Base-by-base conservation (phyloP, 129 eudicot species). In the Lactuca sativa region DNA sequence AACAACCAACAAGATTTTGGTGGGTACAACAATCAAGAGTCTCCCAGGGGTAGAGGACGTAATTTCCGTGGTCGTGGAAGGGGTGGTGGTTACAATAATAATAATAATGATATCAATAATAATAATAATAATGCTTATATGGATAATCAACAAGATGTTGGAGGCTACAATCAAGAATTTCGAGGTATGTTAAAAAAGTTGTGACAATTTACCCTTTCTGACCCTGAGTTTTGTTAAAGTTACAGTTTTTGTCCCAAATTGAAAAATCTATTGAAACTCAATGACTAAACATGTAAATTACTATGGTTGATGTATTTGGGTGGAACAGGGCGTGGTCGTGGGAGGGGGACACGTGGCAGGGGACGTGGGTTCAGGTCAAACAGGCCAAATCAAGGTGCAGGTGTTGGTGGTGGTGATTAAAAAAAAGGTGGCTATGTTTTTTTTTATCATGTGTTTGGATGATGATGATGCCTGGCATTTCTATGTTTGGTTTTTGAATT, bases 241-340 rank as follows among this genome's bases (percentile, higher is more conserved):
- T 49, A 0, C 5, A 49, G n/a, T 49, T 49, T 3, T 49, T 17
- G 16, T 49, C 54, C 4, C 2, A 25, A 25, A 3, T 49, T 49
- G 16, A 49, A 49, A 12, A 9, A 1, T 25, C 1, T 25, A 25
- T 0, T 25, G 30, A 25, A 25, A 25, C 30, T 1, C 0, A 1
- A 2, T 1, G 30, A 25, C 30, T 1, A 25, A 15, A 52, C n/a
- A 15, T n/a, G 56, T 52, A 52, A 52, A 9, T 1, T 52, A 13
- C 8, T 14, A 25, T n/a, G 9, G 6, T 52, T 44, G 52, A 52
- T 25, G 2, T 25, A 0, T 25, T 25, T 25, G 30, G 30, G 1
- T 53, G 9, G n/a, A 47, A 47, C 74, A 88, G 97, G 97, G 4
- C 96, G 96, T 82, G 97, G 97, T 30, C 93, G 97, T 64, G 92